Evolutionary conservation across 805 yeast species (phyloP).

Genomic region (Naumovozyma dairenensis): DNA sequence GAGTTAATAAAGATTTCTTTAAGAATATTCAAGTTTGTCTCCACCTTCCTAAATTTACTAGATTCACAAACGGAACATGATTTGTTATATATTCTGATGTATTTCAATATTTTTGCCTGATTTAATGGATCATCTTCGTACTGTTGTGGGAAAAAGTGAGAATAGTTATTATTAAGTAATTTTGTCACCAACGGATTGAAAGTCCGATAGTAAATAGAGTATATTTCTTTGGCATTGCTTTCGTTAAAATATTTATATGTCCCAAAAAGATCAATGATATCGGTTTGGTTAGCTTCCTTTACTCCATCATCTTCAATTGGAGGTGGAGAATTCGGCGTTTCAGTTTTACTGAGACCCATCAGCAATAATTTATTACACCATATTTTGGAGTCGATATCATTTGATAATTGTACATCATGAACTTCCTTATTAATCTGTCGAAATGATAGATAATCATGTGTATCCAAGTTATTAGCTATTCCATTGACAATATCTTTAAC

Average conservation of each 20-base stretch:
- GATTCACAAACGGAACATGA: slow-evolving; percentile 14
- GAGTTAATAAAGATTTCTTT: slow-evolving; percentile 64
- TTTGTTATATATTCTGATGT: slow-evolving; percentile 14
- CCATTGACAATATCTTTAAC: slow-evolving; percentile 17
- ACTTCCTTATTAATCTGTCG: slow-evolving; percentile 16
- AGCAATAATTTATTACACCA: slow-evolving; percentile 14
- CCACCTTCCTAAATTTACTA: slow-evolving; percentile 11
- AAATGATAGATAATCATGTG: slow-evolving; percentile 20
- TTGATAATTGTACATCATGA: slow-evolving; percentile 11
- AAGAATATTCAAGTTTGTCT: slow-evolving; percentile 17
- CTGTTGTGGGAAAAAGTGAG: slow-evolving; percentile 18
- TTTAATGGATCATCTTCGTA: slow-evolving; percentile 20
- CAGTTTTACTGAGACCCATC: slow-evolving; percentile 13
- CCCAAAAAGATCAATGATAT: slow-evolving; percentile 15
- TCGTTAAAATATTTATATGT: slow-evolving; percentile 9
- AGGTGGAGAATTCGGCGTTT: background rate
- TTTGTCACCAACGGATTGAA: slow-evolving; percentile 19
- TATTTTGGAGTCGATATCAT: slow-evolving; percentile 10
- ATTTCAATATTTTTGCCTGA: slow-evolving; percentile 19
- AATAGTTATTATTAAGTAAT: slow-evolving; percentile 14
- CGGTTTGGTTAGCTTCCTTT: background rate
- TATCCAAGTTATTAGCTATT: slow-evolving; percentile 16
- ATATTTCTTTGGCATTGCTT: slow-evolving; percentile 10
- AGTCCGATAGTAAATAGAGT: slow-evolving; percentile 9
- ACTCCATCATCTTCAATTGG: slow-evolving; percentile 4